Base-by-base conservation (phyloP, 768 basidiomycete species). In the Mycena olivaceomarginata region DNA sequence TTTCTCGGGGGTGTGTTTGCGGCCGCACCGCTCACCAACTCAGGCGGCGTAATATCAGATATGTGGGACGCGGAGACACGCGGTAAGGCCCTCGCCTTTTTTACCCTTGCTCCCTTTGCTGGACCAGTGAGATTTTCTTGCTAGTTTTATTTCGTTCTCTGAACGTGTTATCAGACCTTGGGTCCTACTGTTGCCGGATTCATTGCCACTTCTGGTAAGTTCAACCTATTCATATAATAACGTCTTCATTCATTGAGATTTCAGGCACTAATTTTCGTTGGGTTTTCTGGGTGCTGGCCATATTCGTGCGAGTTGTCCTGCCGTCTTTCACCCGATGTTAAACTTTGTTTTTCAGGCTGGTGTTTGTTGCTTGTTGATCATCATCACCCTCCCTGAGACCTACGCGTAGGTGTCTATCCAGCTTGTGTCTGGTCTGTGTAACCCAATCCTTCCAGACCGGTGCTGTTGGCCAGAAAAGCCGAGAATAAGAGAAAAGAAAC, bases 1-100 rank as follows among this genome's bases (percentile, higher is more conserved):
- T 93, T 95, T 82, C 82, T 95, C n/a, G 90, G 92, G 95, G 95
- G n/a, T 15, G 86, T 87, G 2, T 95, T 94, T 78, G 94, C 94
- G 22, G 90, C 93, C 20, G 90, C 92, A 40, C 95, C 94, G 1
- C 80, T 95, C 60, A 90, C 94, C 8, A 94, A 94, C 84, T 90
- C 91, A 72, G 94, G 93, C 48, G 91, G 88, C 18, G 63, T 92
- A 20, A 90, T 93, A 60, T 87, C 92, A 67, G 91, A 93, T 72
- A 87, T 93, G 20, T 94, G 93, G 93, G 92, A 93, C 70, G 88
- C 91, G 0, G 87, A 86, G 74, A 88, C 86, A 25, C 89, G 94
- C 51, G 94, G 94, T 16, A 90, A 91, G 76, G 94, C 94, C 8
- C 86, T 95, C 43, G 90, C 93, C 3, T 79, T 94, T 22, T 96